Base-by-base conservation (phyloP, 192 early-diverging fungal genomes). In the Haplosporangium gracile region DNA sequence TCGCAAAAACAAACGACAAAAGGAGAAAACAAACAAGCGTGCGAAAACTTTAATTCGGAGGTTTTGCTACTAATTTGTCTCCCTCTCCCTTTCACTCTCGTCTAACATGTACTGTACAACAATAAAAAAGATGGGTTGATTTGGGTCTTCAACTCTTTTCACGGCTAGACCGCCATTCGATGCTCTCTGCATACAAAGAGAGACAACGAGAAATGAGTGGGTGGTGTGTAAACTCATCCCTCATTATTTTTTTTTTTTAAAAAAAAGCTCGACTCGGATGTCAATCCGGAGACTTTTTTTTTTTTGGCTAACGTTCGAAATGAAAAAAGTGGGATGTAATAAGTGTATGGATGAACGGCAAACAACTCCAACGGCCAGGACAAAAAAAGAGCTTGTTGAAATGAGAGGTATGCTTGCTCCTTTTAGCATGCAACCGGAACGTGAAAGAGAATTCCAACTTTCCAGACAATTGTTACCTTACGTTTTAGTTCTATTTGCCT, bases 11-110 rank as follows among this genome's bases (percentile, higher is more conserved):
- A 4, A 15, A 65, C 60, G 26, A 32, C 60, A 65, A 29, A 63
- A 32, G 10, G n/a, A 26, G 24, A 60, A 57, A 57, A 10, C 6
- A 63, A n/a, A 63, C 18, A 63, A 65, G 57, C 57, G 57, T 60
- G 57, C 57, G 29, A 65, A 32, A 65, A 65, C 60, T 65, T 65
- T 65, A 65, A 15, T 65, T 65, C 60, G 60, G 60, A 32, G 60
- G 60, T 65, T 65, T 65, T 65, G 29, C 32, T 32, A 65, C 60
- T 11, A 65, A 65, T 57, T 24, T 18, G 49, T 51, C 5, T 22
- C 20, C 5, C 16, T 10, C 49, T 18, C 49, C 16, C 20, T 51
- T 18, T 51, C 16, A n/a, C n/a, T n/a, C n/a, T n/a, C n/a, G n/a
- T n/a, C n/a, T n/a, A n/a, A n/a, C n/a, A n/a, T n/a, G n/a, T n/a